phyloP scores from a whole-genome alignment of 1,284 basidiomycete species.

The Trichosporon ovoides region DNA sequence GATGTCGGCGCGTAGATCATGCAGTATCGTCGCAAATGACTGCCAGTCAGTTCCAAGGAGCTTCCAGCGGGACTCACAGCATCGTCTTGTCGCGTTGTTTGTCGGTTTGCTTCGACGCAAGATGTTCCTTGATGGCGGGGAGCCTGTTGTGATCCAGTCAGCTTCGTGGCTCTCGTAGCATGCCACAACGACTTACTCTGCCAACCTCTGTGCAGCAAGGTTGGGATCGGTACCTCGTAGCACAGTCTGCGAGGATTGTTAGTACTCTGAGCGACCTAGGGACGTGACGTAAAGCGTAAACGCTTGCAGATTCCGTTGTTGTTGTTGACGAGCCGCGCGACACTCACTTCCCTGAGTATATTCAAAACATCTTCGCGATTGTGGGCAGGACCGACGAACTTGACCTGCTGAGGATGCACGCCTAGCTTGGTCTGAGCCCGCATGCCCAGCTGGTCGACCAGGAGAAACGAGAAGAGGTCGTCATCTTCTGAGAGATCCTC shows the following conservation, averaged over 20 bases:
- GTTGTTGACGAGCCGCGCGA: slow-evolving; percentile 7
- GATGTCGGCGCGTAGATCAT: slow-evolving; percentile 36
- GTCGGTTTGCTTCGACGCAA: slow-evolving; percentile 30
- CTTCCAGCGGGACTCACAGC: background rate
- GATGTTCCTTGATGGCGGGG: slow-evolving; percentile 34
- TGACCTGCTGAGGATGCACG: slow-evolving; percentile 46
- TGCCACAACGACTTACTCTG: slow-evolving; percentile 2
- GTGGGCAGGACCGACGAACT: slow-evolving; percentile 38
- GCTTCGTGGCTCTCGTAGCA: background rate
- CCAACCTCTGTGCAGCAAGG: background rate
- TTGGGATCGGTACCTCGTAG: background rate
- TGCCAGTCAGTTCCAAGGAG: slow-evolving; percentile 5
- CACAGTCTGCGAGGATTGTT: background rate
- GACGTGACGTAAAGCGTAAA: background rate
- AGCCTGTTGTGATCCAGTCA: slow-evolving; percentile 8
- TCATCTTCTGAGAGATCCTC: slow-evolving; percentile 47
- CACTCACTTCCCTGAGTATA: slow-evolving; percentile 36
- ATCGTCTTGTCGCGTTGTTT: slow-evolving; percentile 22
- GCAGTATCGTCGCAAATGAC: slow-evolving; percentile 44
- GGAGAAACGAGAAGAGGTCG: slow-evolving; percentile 45
- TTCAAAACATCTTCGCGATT: slow-evolving; percentile 35
- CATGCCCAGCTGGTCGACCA: slow-evolving; percentile 45
- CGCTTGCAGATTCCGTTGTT: slow-evolving; percentile 1
- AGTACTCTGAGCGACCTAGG: background rate
- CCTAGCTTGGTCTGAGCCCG: slow-evolving; percentile 41